phyloP scores from a whole-genome alignment of 148 eudicot genomes.

The Nepenthes mirabilis region DNA sequence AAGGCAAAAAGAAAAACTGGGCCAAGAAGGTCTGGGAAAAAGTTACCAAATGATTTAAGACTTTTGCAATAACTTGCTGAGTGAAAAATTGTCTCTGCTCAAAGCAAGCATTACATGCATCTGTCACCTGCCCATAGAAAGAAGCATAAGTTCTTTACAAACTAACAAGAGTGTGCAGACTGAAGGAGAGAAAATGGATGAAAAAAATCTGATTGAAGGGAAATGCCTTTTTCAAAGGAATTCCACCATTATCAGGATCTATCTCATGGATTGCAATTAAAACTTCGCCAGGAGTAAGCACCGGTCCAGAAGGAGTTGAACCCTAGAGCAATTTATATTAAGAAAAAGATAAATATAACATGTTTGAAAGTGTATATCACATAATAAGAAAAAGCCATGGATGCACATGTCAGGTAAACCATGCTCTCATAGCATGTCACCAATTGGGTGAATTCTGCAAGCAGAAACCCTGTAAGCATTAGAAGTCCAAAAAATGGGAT shows the following conservation, averaged over 20 bases:
- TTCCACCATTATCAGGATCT: conserved; percentile 85
- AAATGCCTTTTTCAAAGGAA: conserved; percentile 81
- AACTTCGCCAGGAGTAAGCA: conserved; percentile 71
- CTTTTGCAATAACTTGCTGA: conserved; percentile 91
- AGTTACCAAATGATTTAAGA: conserved; percentile 87
- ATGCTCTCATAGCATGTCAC: no score
- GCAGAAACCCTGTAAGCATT: no score
- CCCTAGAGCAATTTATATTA: conserved; percentile 28
- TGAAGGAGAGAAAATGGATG: neutral
- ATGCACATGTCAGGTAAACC: no score
- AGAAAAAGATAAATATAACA: neutral
- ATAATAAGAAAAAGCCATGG: neutral
- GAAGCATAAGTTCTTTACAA: conserved; percentile 4
- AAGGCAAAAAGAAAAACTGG: neutral
- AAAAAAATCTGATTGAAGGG: conserved; percentile 2
- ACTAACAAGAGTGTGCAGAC: conserved; percentile 2
- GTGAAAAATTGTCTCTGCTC: conserved; percentile 79
- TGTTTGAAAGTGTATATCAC: neutral
- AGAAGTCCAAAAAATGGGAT: no score
- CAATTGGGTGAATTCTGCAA: no score
- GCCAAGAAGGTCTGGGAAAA: neutral
- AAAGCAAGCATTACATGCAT: conserved; percentile 95
- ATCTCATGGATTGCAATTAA: conserved; percentile 85
- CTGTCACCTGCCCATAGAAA: conserved; percentile 56
- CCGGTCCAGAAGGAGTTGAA: conserved; percentile 46